A percentile compares a stretch with the other conserved stretches of the same genome.
Evolutionary conservation across 768 basidiomycete genomes (phyloP).

Genomic region (Lactarius quietus): DNA sequence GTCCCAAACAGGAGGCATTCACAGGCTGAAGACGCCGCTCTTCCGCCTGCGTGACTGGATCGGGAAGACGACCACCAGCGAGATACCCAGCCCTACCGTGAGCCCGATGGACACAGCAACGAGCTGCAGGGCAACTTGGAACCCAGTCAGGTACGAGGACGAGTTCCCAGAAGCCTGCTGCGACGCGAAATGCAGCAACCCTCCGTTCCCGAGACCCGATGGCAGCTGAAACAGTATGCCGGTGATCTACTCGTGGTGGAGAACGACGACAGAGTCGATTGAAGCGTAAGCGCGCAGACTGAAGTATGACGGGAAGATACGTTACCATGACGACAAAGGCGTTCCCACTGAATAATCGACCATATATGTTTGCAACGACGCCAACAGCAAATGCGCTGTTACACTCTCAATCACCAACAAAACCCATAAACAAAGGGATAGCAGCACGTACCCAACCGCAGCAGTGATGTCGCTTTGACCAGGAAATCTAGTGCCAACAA

Average conservation of each 20-base stretch:
- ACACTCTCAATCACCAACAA: background rate
- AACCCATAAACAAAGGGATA: slow-evolving; percentile 4
- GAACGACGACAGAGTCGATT: background rate
- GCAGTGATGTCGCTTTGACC: slow-evolving; percentile 75
- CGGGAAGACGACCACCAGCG: slow-evolving; percentile 63
- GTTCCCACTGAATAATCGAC: slow-evolving; percentile 65
- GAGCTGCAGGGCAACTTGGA: slow-evolving; percentile 71
- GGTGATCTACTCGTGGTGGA: slow-evolving; percentile 45
- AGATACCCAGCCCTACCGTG: slow-evolving; percentile 76
- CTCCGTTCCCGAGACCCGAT: slow-evolving; percentile 75
- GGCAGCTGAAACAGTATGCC: slow-evolving; percentile 85
- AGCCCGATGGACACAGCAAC: slow-evolving; percentile 74
- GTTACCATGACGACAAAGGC: slow-evolving; percentile 78
- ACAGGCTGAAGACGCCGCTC: slow-evolving; percentile 62
- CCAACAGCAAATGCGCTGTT: slow-evolving; percentile 75
- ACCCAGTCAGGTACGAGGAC: slow-evolving; percentile 60
- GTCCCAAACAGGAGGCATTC: background rate
- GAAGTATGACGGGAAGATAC: slow-evolving; percentile 23
- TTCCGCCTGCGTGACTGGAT: slow-evolving; percentile 55
- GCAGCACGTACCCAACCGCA: slow-evolving; percentile 54
- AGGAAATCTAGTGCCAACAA: slow-evolving; percentile 55
- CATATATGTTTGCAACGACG: slow-evolving; percentile 72
- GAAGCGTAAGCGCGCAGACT: background rate
- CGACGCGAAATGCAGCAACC: slow-evolving; percentile 67
- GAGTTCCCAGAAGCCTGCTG: slow-evolving; percentile 50